These are phyloP conservation scores for Aspergillus floridensis DNA, from an alignment of 2,329 filamentous ascomycete genomes.

Conservation along the genomic window DNA sequence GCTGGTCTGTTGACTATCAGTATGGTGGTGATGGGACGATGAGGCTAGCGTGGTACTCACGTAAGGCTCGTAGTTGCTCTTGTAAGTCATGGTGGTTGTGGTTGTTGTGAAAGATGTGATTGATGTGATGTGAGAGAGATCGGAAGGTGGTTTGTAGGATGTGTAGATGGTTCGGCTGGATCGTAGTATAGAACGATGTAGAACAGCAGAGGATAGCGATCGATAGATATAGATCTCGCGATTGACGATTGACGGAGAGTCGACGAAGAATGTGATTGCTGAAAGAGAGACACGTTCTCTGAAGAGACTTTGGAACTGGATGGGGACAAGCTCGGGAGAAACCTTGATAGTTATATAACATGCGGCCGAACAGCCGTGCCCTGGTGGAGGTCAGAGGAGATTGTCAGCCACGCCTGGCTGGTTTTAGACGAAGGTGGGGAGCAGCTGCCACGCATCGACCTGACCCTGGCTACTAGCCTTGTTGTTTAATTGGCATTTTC, in stretches of 20 bases:
- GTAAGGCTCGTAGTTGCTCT: conserved; percentile 41
- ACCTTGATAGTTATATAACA: conserved; percentile 19
- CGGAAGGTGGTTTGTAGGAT: neutral
- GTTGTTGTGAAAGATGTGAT: neutral
- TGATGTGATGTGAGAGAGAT: neutral
- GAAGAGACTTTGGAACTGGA: conserved; percentile 5
- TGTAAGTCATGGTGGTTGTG: conserved; percentile 34
- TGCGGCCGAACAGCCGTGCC: conserved; percentile 6
- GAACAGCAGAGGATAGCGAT: neutral
- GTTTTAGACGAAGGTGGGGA: conserved; percentile 8
- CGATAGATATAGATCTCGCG: neutral
- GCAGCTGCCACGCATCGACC: neutral
- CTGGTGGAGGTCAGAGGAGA: conserved; percentile 11
- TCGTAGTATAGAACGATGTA: neutral
- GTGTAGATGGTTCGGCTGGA: neutral
- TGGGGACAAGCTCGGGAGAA: conserved; percentile 12
- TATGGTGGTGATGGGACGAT: neutral
- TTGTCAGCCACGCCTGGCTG: conserved; percentile 3
- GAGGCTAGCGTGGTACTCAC: conserved; percentile 25
- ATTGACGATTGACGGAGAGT: neutral
- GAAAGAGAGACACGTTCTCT: conserved; percentile 3
- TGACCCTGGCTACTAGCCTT: conserved; percentile 9
- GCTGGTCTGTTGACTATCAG: conserved; percentile 21
- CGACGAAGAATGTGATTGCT: neutral
- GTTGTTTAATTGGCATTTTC: conserved; percentile 6